Conservation (phyloP, 2,329 filamentous ascomycete species). For the Xylariales sp. region DNA sequence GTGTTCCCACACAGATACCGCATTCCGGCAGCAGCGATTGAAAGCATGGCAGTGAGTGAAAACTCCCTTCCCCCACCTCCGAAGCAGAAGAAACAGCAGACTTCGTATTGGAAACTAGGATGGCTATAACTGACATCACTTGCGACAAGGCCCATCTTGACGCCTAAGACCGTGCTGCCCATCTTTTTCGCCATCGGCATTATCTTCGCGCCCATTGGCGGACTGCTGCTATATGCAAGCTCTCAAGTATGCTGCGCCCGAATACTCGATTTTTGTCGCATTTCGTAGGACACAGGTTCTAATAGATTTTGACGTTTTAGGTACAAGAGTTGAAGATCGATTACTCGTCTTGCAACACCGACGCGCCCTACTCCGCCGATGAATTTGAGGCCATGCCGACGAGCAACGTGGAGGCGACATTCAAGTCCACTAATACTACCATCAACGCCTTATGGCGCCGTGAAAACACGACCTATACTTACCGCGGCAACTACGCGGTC, state of each 20-base stretch:
- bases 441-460: constrained; percentile 32
- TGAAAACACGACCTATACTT: constrained; percentile 30
- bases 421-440: constrained; percentile 50
- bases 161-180: constrained; percentile 68
- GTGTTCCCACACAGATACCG: constrained; percentile 64
- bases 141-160: constrained; percentile 80
- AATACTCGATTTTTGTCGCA: too few relatives aligned
- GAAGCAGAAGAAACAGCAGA: too few relatives aligned
- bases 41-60: constrained; percentile 94
- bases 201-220: constrained; percentile 91
- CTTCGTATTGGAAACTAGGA: too few relatives aligned
- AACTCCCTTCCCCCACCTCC: too few relatives aligned
- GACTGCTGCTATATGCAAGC: constrained; percentile 80
- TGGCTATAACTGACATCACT: too few relatives aligned
- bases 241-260: constrained; percentile 66
- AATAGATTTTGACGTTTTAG: too few relatives aligned
- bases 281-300: too few relatives aligned
- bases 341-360: constrained; percentile 71
- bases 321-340: constrained; percentile 89
- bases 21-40: constrained; percentile 91
- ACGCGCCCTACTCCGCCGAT: constrained; percentile 40
- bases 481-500: constrained; percentile 23
- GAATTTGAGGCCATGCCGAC: constrained; percentile 48
- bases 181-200: constrained; percentile 73
- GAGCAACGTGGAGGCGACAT: constrained; percentile 60